Base-by-base conservation (phyloP, 257 asterid species). In the Solanum chmielewskii region DNA sequence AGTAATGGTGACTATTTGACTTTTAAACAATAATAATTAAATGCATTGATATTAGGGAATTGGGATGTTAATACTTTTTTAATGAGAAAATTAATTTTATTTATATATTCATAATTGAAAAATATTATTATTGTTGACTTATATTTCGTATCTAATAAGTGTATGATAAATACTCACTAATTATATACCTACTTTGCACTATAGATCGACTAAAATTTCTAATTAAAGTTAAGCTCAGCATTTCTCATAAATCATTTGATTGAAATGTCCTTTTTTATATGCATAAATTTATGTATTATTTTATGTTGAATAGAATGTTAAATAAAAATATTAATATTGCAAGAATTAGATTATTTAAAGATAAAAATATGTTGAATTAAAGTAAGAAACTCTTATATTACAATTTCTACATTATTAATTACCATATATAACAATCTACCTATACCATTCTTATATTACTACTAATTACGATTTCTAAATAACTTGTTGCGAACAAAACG, bases 401-500 rank as follows among this genome's bases (percentile, higher is more conserved):
- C 37, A 27, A 68, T 66, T 66, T 27, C 7, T 66, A 27, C 11
- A 70, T 8, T 70, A 7, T 8, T 70, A 31, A 70, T 31, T 31
- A 31, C 11, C 35, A 27, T 68, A 49, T 0, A 25, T 2, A 66
- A 66, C 10, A 2, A 11, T 49, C 60, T 49, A 49, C 23, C 9
- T 49, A 49, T 3, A 49, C 16, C 1, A 16, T 6, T 13, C 5
- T 8, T 12, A 3, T 11, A 25, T 66, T 29, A 69, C 11, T 69
- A 15, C 6, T 69, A 68, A 13, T 14, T 15, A 29, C 0, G 7
- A 3, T 68, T 13, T 1, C 0, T 0, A 1, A 16, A 14, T 69
- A 14, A 29, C 35, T 69, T 7, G 6, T 69, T 31, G 0, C 12
- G 0, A 29, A 69, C 0, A 5, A 70, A 31, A 70, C 7, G 4